These are phyloP conservation scores for Populus pruinosa DNA, from an alignment of 345 rosid genomes.

Conservation along the genomic window DNA sequence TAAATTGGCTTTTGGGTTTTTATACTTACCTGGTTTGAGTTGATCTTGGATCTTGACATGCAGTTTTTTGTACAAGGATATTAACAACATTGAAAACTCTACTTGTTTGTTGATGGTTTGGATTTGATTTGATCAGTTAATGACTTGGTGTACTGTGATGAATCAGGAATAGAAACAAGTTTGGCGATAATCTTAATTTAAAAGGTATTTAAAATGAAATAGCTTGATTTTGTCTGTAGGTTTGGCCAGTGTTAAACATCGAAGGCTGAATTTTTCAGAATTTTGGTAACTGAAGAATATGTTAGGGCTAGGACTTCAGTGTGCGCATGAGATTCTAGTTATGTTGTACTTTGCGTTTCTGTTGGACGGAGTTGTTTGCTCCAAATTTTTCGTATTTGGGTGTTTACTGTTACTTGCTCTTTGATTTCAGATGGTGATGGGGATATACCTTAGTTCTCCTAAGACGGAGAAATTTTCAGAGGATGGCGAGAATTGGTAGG, in stretches of 20 bases:
- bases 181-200: neutral
- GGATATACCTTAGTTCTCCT: constrained; percentile 89
- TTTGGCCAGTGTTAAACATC: neutral
- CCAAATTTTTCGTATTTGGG: neutral
- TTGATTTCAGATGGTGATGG: constrained; percentile 52
- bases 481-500: constrained; percentile 66
- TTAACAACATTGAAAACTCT: neutral
- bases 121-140: constrained; percentile 1
- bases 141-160: neutral
- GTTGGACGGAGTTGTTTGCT: neutral
- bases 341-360: neutral
- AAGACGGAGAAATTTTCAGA: constrained; percentile 92
- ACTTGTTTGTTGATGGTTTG: neutral
- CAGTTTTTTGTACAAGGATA: neutral
- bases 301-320: neutral
- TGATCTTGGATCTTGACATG: constrained; percentile 9
- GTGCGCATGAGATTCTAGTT: neutral
- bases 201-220: neutral
- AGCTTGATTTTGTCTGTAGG: neutral
- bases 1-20: neutral
- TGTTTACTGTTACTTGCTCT: neutral
- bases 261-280: neutral
- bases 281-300: neutral
- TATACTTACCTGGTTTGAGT: neutral
- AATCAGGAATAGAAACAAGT: neutral